phyloP scores from a whole-genome alignment of 2,329 filamentous ascomycete species.

The Clonostachys solani region DNA sequence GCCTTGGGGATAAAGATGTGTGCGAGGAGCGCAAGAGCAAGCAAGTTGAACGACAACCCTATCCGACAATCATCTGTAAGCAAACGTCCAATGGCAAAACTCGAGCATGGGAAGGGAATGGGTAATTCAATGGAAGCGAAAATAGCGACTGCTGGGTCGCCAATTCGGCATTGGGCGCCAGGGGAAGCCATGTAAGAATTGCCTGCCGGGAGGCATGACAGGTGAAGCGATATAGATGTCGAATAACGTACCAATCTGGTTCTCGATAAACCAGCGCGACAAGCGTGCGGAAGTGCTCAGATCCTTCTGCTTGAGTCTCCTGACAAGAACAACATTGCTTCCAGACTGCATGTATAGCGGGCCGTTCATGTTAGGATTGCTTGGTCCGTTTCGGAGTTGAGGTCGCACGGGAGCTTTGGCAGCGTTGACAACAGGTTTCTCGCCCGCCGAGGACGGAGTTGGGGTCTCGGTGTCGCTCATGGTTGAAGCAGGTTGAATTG shows the following conservation, averaged over 20 bases:
- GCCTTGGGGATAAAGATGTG: constrained; percentile 81
- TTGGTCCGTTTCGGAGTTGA: constrained; percentile 21
- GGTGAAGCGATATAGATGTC: background rate
- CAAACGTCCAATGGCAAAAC: background rate
- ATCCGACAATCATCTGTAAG: constrained; percentile 12
- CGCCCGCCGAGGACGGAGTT: constrained; percentile 1
- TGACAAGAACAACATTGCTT: constrained; percentile 48
- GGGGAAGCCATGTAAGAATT: constrained; percentile 3
- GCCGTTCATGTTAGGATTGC: constrained; percentile 43
- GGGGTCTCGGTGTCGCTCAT: constrained; percentile 3
- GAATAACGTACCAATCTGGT: constrained; percentile 67
- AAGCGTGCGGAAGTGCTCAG: constrained; percentile 58
- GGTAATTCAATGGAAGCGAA: too few species aligned
- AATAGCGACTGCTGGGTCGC: background rate
- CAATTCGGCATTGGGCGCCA: constrained; percentile 1
- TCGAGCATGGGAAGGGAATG: background rate
- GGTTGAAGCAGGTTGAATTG: too few species aligned
- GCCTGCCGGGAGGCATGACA: background rate
- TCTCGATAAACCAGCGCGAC: constrained; percentile 68
- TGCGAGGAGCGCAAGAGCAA: constrained; percentile 77
- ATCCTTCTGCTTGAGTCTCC: constrained; percentile 57
- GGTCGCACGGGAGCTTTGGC: constrained; percentile 14
- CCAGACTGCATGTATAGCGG: constrained; percentile 53
- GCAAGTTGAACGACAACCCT: constrained; percentile 80
- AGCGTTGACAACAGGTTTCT: constrained; percentile 11